phyloP scores from a whole-genome alignment of 1,284 basidiomycete species.

The Trichosporon faecale region DNA sequence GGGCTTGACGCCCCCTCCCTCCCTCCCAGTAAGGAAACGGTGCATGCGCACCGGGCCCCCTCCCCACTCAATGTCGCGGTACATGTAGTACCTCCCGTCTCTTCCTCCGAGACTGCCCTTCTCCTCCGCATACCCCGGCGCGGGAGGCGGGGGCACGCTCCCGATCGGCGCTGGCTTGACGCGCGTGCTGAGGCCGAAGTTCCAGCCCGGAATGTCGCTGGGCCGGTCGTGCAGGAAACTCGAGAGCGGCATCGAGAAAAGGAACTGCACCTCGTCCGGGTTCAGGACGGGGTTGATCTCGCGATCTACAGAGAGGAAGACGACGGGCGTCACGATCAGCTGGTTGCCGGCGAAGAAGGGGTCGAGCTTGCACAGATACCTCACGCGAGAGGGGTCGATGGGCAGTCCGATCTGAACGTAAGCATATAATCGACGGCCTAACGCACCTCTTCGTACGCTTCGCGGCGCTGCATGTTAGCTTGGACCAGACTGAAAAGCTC shows the following conservation, averaged over 20 bases:
- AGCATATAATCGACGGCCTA: not conserved
- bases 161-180: conserved; percentile 24
- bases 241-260: conserved; percentile 76
- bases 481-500: conserved; percentile 38
- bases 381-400: conserved; percentile 63
- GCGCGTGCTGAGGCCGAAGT: conserved; percentile 37
- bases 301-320: conserved; percentile 70
- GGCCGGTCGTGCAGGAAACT: conserved; percentile 67
- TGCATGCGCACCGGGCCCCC: conserved; percentile 60
- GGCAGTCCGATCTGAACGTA: conserved; percentile 69
- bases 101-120: conserved; percentile 34
- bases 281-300: conserved; percentile 68
- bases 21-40: conserved; percentile 73
- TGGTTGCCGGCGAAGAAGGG: conserved; percentile 69
- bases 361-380: conserved; percentile 69
- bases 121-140: conserved; percentile 29
- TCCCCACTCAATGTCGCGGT: conserved; percentile 58
- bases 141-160: conserved; percentile 30
- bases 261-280: conserved; percentile 66
- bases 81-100: conserved; percentile 61
- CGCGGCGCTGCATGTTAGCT: conserved; percentile 59
- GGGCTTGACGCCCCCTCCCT: conserved; percentile 73
- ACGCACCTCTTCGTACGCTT: conserved; percentile 67
- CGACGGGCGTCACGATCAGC: conserved; percentile 77
- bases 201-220: conserved; percentile 58